A percentile compares a stretch with the other conserved stretches of the same genome.
Evolutionary conservation across 306 rosid genomes (phyloP).

Genomic region (Ormosia emarginata): DNA sequence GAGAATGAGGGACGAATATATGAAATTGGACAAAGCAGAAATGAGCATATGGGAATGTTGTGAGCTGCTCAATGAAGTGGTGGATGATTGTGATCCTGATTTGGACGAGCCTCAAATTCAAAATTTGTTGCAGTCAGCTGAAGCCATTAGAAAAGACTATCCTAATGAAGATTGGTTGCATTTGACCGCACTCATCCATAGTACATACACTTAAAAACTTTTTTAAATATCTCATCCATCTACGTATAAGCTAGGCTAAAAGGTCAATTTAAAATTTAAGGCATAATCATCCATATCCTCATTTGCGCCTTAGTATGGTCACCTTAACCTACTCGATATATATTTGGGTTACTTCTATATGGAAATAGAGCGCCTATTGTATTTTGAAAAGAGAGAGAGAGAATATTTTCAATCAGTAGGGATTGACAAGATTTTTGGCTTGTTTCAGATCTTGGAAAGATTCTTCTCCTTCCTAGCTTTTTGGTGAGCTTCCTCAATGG

Average conservation of each 20-base stretch:
- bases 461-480: slow-evolving; percentile 58
- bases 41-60: slow-evolving; percentile 80
- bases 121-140: slow-evolving; percentile 61
- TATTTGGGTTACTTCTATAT: background rate
- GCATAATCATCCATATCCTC: background rate
- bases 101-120: slow-evolving; percentile 68
- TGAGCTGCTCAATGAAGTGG: slow-evolving; percentile 55
- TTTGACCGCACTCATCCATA: slow-evolving; percentile 70
- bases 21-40: slow-evolving; percentile 42
- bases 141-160: slow-evolving; percentile 52
- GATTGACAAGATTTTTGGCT: background rate
- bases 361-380: background rate
- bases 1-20: slow-evolving; percentile 51
- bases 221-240: too few species aligned
- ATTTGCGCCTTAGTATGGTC: background rate
- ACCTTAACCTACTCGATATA: background rate
- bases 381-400: background rate
- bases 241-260: background rate
- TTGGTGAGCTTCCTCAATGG: slow-evolving; percentile 76
- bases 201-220: slow-evolving; percentile 33
- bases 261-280: too few species aligned
- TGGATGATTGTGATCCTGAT: slow-evolving; percentile 65
- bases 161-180: slow-evolving; percentile 64
- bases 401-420: background rate
- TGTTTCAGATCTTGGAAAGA: slow-evolving; percentile 59